Percentiles rank a stretch among this genome's conserved stretches.
phyloP scores from a whole-genome alignment of 805 yeast species.

The Millerago galiae region DNA sequence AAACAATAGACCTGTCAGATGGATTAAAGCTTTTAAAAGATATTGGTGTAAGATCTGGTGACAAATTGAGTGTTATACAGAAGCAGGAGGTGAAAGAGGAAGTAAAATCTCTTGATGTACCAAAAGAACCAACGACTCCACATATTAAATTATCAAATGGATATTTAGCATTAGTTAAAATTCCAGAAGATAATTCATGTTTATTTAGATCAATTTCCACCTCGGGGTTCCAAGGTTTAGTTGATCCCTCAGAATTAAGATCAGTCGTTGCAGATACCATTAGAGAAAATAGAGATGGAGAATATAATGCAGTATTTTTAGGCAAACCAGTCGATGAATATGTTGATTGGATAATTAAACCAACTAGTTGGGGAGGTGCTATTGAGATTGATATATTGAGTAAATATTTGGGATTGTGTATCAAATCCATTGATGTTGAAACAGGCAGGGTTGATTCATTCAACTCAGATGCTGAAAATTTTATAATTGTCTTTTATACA shows the following conservation, averaged over 20 bases:
- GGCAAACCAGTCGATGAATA: slow-evolving; percentile 47
- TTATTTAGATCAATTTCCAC: slow-evolving; percentile 61
- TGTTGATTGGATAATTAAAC: slow-evolving; percentile 51
- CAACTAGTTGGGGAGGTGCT: slow-evolving; percentile 79
- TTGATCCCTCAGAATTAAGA: slow-evolving; percentile 44
- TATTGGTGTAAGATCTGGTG: slow-evolving; percentile 51
- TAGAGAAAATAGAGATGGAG: slow-evolving; percentile 31
- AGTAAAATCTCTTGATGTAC: background rate
- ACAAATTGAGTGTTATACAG: slow-evolving; percentile 40
- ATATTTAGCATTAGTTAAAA: slow-evolving; percentile 43
- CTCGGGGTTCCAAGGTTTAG: slow-evolving; percentile 37
- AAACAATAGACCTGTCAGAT: slow-evolving; percentile 29
- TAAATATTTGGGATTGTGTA: slow-evolving; percentile 41
- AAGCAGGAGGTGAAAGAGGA: background rate
- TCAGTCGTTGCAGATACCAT: slow-evolving; percentile 44
- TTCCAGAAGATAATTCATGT: slow-evolving; percentile 77
- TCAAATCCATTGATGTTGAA: slow-evolving; percentile 60
- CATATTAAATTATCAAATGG: slow-evolving; percentile 20
- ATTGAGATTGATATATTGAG: slow-evolving; percentile 65
- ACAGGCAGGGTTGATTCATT: slow-evolving; percentile 52
- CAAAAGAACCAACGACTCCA: slow-evolving; percentile 5
- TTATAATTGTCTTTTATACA: slow-evolving; percentile 51
- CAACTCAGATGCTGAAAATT: slow-evolving; percentile 30
- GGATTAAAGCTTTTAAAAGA: slow-evolving; percentile 25
- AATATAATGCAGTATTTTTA: slow-evolving; percentile 50